Percentiles rank a stretch among this genome's conserved stretches.
phyloP scores from a whole-genome alignment of 2,329 filamentous ascomycete species.

The Penicillium sp. region DNA sequence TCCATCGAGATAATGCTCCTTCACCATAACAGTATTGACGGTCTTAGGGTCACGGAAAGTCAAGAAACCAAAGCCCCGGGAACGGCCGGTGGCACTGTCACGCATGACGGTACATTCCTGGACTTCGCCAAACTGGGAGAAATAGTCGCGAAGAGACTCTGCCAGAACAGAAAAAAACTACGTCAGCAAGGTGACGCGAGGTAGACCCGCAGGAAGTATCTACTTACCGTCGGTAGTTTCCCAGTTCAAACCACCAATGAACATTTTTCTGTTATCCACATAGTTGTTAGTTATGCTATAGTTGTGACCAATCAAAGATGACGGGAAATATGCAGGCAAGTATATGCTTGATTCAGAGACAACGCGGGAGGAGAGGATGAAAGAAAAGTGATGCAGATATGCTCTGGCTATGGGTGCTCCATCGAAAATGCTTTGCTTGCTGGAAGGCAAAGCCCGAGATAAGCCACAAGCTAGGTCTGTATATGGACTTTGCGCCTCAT shows the following conservation, averaged over 20 bases:
- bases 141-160: conserved; percentile 97
- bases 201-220: conserved; percentile 1
- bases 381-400: conserved; percentile 1
- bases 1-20: conserved; percentile 95
- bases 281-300: conserved; percentile 13
- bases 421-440: not conserved
- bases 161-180: not conserved
- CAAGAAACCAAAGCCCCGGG: conserved; percentile 92
- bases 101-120: conserved; percentile 99
- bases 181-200: not conserved
- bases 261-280: conserved; percentile 81
- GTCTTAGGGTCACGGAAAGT: conserved; percentile 98
- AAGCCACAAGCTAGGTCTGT: not conserved
- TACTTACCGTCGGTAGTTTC: conserved; percentile 94
- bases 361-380: not conserved
- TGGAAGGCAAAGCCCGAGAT: not conserved
- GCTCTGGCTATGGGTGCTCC: conserved; percentile 20
- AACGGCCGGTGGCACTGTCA: conserved; percentile 87
- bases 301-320: not conserved
- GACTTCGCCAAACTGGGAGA: conserved; percentile 95
- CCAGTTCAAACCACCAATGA: conserved; percentile 98
- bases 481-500: not conserved
- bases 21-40: conserved; percentile 99
- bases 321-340: not conserved
- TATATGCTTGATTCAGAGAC: not conserved